Evolutionary conservation across 306 rosid genomes (phyloP), one percentile per base, ranked within the genome.

Genomic region (Gillenia trifoliata): DNA sequence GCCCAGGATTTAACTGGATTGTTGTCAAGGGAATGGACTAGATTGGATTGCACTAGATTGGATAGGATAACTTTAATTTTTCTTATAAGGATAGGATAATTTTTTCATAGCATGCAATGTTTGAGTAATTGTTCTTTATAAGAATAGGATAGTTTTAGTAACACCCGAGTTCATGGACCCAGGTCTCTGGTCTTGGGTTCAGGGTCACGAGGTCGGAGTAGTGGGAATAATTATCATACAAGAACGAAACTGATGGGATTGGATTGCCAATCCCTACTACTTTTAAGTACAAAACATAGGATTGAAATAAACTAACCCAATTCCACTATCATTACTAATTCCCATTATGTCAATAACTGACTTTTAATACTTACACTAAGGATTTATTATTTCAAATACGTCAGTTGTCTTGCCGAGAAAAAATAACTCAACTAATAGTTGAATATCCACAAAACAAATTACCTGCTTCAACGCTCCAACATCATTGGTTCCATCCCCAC

Each of bases 381-480:
- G 66, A 61, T 29, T 34, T 61, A 61, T 28, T 61, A 28, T 61
- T 59, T 59, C 29, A 59, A 26, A 61, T 22, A 57, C 23, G 6
- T 4, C 31, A 25, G 16, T 57, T 25, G 16, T 16, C 65, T 29
- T 60, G 34, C 30, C 4, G 0, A 30, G 11, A 62, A 62, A 33
- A 64, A 7, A 34, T 3, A 64, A 75, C 59, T 25, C 17, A 23
- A 40, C 22, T 22, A 31, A 4, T 64, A 72, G 49, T 17, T 22
- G 52, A 40, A n/a, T 36, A 68, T 8, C 68, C 55, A 11, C 62
- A 43, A 20, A 68, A 34, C 30, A 66, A 9, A 45, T 78, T 84
- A 94, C 98, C 97, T 95, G 99, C 84, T 95, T 95, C 75, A 95
- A 83, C 71, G 99, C 99, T 75, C 99, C 99, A 74, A 95, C 99